Evolutionary conservation across 257 asterid genomes (phyloP), one percentile per base, ranked within the genome.

Genomic region (Agastache rugosa): DNA sequence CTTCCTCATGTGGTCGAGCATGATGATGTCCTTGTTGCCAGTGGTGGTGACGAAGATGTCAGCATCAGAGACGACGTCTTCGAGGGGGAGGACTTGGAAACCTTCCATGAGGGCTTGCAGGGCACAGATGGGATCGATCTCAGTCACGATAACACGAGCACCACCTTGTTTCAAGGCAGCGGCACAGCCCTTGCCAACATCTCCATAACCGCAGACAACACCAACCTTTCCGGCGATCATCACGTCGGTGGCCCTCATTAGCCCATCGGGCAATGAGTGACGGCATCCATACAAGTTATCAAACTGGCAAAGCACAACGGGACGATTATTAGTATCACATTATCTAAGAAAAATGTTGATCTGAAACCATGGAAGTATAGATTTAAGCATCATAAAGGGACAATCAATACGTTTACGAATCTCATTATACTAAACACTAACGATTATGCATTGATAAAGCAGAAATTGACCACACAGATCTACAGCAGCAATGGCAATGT

Each of bases 41-140:
- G 88, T 83, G 56, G 87, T 83, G 78, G 90, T 83, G 72, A 80
- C 90, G 3, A 83, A 83, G 85, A 84, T 84, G 41, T 84, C 88
- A 0, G 86, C 84, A 8, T 81, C 86, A 1, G 88, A 78, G 77
- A 84, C 59, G 0, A 70, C 73, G 10, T 84, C 88, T 34, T 79
- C 84, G 0, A 84, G 77, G 51, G 86, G 58, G 0, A 84, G 86
- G 53, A 84, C 86, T 16, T 84, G 88, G 86, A 55, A 80, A 0
- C 88, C 88, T 63, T 84, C 88, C 88, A 84, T 84, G 51, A 84
- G 86, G 54, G 88, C 88, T 56, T 84, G 88, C 7, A 84, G 88
- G 67, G 88, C 88, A 17, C 88, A 84, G 73, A 84, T 84, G 0
- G 88, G 88, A 23, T 84, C 88, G 1, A 84, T 84, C 75, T 84